These are phyloP conservation scores for Phytophthora ohioensis DNA, from an alignment of 352 stramenopile genomes.

Conservation along the genomic window DNA sequence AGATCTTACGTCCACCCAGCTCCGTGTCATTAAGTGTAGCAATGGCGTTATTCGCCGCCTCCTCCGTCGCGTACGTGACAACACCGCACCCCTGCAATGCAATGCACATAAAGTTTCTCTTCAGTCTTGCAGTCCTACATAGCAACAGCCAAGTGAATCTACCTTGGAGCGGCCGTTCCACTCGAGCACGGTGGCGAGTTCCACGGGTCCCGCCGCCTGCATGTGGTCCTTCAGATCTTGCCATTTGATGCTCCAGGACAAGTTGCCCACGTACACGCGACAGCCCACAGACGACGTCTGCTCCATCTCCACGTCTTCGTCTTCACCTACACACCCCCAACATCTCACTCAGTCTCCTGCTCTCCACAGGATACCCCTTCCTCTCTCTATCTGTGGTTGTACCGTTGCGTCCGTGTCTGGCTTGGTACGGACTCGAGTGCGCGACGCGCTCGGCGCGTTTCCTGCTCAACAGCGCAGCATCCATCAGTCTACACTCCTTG, in stretches of 20 bases:
- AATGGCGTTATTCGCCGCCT: slow-evolving; percentile 89
- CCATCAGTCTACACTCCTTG: slow-evolving; percentile 28
- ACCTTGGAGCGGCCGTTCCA: slow-evolving; percentile 82
- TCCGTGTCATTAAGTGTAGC: slow-evolving; percentile 91
- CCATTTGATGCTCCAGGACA: slow-evolving; percentile 88
- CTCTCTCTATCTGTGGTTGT: background rate
- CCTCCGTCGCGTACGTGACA: slow-evolving; percentile 90
- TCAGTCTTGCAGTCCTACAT: slow-evolving; percentile 12
- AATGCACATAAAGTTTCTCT: background rate
- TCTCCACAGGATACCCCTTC: background rate
- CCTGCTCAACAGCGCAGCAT: slow-evolving; percentile 41
- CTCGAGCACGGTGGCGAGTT: slow-evolving; percentile 72
- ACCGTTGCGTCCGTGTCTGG: slow-evolving; percentile 41
- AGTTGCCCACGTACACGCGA: slow-evolving; percentile 88
- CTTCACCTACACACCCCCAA: slow-evolving; percentile 18
- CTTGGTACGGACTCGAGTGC: slow-evolving; percentile 62
- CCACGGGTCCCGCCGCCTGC: slow-evolving; percentile 70
- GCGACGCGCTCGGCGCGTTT: slow-evolving; percentile 72
- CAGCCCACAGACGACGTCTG: slow-evolving; percentile 33
- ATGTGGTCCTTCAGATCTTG: slow-evolving; percentile 89
- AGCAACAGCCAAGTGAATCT: background rate
- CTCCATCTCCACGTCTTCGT: slow-evolving; percentile 43
- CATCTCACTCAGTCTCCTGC: background rate
- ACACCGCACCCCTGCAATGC: slow-evolving; percentile 92
- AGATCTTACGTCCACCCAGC: slow-evolving; percentile 93